Percentiles rank a stretch among this genome's conserved stretches.
These are phyloP conservation scores for Earliella scabrosa DNA, from an alignment of 1,284 basidiomycete species.

Conservation along the genomic window DNA sequence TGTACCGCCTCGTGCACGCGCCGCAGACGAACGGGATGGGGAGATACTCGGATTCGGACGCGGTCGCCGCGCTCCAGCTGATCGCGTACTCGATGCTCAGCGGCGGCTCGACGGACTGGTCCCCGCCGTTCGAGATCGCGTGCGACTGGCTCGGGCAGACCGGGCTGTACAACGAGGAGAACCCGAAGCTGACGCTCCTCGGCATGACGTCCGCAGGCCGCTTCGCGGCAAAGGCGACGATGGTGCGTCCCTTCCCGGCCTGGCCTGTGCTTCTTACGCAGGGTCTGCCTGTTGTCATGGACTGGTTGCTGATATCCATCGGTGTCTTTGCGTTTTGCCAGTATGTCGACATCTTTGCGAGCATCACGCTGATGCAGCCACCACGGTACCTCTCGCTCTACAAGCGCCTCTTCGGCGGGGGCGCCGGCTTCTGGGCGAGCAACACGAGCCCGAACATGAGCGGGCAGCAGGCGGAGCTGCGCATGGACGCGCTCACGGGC, in stretches of 20 bases:
- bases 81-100: slow-evolving; percentile 71
- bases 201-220: slow-evolving; percentile 55
- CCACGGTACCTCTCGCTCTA: slow-evolving; percentile 72
- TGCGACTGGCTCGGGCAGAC: slow-evolving; percentile 74
- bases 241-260: slow-evolving; percentile 57
- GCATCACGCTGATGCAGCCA: slow-evolving; percentile 59
- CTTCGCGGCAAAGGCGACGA: slow-evolving; percentile 67
- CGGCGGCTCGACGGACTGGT: slow-evolving; percentile 69
- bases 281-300: background rate
- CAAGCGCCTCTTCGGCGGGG: slow-evolving; percentile 55
- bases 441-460: slow-evolving; percentile 38
- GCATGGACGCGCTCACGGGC: slow-evolving; percentile 70
- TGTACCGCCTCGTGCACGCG: slow-evolving; percentile 53
- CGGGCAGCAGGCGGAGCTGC: slow-evolving; percentile 41
- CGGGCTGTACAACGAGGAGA: slow-evolving; percentile 61
- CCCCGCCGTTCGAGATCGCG: slow-evolving; percentile 62
- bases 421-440: slow-evolving; percentile 41
- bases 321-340: slow-evolving; percentile 31
- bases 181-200: slow-evolving; percentile 60
- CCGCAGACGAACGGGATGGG: slow-evolving; percentile 48
- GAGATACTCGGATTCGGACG: slow-evolving; percentile 65
- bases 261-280: background rate
- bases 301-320: background rate
- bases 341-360: slow-evolving; percentile 80
- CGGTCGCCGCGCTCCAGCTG: slow-evolving; percentile 74